phyloP scores from a whole-genome alignment of 2,329 filamentous ascomycete species.

The Sclerotinia spermophila region DNA sequence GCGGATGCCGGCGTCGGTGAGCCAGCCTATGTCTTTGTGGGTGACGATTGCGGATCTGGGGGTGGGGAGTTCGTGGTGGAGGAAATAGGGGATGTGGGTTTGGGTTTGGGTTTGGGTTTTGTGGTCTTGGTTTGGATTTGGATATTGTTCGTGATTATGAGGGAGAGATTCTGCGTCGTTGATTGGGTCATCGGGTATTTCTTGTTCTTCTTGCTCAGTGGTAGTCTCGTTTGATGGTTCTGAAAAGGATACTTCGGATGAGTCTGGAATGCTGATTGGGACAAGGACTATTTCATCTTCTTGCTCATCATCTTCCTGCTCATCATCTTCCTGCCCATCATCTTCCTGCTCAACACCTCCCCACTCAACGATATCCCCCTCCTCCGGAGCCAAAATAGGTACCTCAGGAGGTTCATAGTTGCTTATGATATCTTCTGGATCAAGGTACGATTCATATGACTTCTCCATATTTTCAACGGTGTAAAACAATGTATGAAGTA shows the following conservation, averaged over 20 bases:
- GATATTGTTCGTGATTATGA: too few relatives aligned
- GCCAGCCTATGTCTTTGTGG: slow-evolving; percentile 52
- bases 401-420: neutral
- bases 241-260: neutral
- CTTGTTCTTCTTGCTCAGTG: too few relatives aligned
- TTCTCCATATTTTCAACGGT: neutral
- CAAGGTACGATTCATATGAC: too few relatives aligned
- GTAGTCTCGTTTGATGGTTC: too few relatives aligned
- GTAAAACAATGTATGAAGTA: neutral
- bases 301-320: neutral
- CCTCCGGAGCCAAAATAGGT: neutral
- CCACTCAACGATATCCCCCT: neutral
- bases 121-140: too few relatives aligned
- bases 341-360: neutral
- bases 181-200: too few relatives aligned
- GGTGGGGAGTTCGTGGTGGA: neutral
- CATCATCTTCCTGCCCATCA: neutral
- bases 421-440: neutral
- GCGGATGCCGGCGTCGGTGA: slow-evolving; percentile 22
- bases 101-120: neutral
- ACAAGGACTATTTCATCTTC: neutral
- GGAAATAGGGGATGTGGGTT: neutral
- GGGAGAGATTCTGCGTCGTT: too few relatives aligned
- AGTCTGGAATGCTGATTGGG: neutral
- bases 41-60: slow-evolving; percentile 28